Evolutionary conservation across 805 yeast species (phyloP).

Genomic region (Ogataea nonfermentans): DNA sequence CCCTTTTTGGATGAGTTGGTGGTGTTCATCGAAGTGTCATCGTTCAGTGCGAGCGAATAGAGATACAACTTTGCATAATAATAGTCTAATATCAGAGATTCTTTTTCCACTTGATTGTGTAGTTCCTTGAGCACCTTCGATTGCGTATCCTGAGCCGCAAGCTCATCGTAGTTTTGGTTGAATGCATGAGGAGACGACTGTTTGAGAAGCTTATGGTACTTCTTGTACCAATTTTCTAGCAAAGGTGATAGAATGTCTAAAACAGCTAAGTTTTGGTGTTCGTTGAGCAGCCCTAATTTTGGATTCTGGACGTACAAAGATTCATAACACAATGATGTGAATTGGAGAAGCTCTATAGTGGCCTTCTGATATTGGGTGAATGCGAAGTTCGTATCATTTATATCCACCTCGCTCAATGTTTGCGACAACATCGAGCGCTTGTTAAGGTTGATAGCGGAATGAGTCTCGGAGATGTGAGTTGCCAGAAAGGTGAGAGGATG

Average conservation of each 20-base stretch:
- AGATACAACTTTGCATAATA: constrained; percentile 82
- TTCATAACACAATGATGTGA: constrained; percentile 80
- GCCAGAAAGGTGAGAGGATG: constrained; percentile 76
- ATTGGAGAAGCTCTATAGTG: constrained; percentile 72
- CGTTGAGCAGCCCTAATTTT: constrained; percentile 48
- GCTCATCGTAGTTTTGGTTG: constrained; percentile 9
- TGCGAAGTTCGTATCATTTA: constrained; percentile 38
- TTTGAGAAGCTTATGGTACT: constrained; percentile 53
- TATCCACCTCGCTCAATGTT: constrained; percentile 63
- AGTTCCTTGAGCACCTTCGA: constrained; percentile 41
- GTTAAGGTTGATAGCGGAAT: constrained; percentile 78
- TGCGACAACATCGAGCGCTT: constrained; percentile 75
- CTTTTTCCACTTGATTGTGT: constrained; percentile 52
- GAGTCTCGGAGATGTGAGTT: constrained; percentile 79
- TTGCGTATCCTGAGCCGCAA: constrained; percentile 26
- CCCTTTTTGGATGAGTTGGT: constrained; percentile 29
- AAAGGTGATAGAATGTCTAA: constrained; percentile 73
- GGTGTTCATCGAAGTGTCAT: constrained; percentile 38
- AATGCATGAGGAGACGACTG: constrained; percentile 44
- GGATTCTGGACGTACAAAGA: constrained; percentile 70
- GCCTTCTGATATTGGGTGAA: constrained; percentile 71
- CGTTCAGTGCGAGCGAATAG: constrained; percentile 75
- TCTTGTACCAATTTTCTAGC: constrained; percentile 73
- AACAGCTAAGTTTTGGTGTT: constrained; percentile 66
- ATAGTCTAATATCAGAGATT: constrained; percentile 76